Evolutionary conservation across 2,329 filamentous ascomycete genomes (phyloP).

Genomic region (Nigrograna mackinnonii): DNA sequence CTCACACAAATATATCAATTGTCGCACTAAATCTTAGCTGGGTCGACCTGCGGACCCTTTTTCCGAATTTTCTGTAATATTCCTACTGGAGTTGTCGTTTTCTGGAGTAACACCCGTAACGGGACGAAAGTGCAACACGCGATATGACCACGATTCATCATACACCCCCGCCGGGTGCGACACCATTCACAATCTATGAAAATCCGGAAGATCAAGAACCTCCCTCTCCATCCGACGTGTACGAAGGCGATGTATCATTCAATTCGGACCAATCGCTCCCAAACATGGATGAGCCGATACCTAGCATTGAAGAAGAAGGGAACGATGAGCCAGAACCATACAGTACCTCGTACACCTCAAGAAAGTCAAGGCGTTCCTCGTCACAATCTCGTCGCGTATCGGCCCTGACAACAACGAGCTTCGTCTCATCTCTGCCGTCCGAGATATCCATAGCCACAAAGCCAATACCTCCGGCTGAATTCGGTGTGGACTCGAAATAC

Average conservation of each 20-base stretch:
- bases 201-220: constrained; percentile 33
- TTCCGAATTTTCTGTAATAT: not conserved
- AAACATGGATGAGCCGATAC: constrained; percentile 28
- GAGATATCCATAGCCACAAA: constrained; percentile 37
- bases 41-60: not conserved
- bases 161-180: constrained; percentile 29
- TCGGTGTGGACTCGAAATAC: constrained; percentile 46
- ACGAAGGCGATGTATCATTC: constrained; percentile 37
- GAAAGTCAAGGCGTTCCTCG: constrained; percentile 17
- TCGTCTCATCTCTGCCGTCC: constrained; percentile 42
- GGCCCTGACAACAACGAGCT: constrained; percentile 31
- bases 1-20: not conserved
- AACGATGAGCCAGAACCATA: constrained; percentile 28
- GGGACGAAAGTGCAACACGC: constrained; percentile 21
- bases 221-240: constrained; percentile 31
- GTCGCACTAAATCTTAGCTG: not conserved
- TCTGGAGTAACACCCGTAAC: not conserved
- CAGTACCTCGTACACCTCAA: constrained; percentile 35
- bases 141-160: constrained; percentile 37
- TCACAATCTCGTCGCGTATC: constrained; percentile 29
- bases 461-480: constrained; percentile 23
- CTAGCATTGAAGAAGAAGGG: constrained; percentile 30
- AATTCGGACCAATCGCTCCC: constrained; percentile 32
- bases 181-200: constrained; percentile 38
- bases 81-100: not conserved